A percentile compares a stretch with the other conserved stretches of the same genome.
These are phyloP conservation scores for Dalbergia oliveri DNA, from an alignment of 306 rosid genomes.

Conservation along the genomic window DNA sequence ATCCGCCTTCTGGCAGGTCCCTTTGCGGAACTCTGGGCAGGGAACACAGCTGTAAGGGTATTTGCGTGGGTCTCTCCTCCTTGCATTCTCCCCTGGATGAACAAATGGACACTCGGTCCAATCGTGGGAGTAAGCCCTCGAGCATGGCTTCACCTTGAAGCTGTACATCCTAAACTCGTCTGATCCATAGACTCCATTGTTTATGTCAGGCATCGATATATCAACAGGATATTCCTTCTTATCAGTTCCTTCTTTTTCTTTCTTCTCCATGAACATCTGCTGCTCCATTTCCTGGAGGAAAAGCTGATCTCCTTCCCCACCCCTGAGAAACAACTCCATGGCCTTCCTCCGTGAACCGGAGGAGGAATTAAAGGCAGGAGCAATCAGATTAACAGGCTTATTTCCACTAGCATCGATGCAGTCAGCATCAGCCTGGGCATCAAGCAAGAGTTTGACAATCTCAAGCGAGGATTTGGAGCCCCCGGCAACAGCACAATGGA, in stretches of 20 bases:
- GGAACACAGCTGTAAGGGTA: conserved; percentile 99
- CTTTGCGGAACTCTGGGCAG: conserved; percentile 97
- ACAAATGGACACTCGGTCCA: conserved; percentile 99
- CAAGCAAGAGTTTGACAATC: conserved; percentile 84
- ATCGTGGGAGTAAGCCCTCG: conserved; percentile 98
- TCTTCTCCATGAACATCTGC: conserved; percentile 60
- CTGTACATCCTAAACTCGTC: conserved; percentile 98
- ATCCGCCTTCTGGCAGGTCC: conserved; percentile 88
- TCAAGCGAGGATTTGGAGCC: conserved; percentile 70
- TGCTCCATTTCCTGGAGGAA: conserved; percentile 59
- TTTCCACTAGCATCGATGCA: conserved; percentile 65
- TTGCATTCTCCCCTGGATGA: conserved; percentile 98
- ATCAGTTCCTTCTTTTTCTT: conserved; percentile 76
- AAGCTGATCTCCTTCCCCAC: conserved; percentile 55
- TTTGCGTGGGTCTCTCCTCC: conserved; percentile 97
- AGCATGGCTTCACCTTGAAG: conserved; percentile 99
- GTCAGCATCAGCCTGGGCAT: conserved; percentile 73
- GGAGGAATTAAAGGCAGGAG: conserved; percentile 57
- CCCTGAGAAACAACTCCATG: conserved; percentile 78
- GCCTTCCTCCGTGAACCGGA: conserved; percentile 67
- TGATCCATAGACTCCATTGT: conserved; percentile 83
- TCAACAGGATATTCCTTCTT: conserved; percentile 96
- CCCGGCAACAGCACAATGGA: conserved; percentile 91
- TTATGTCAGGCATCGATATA: conserved; percentile 88
- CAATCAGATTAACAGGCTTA: conserved; percentile 74